These are phyloP conservation scores for Spathaspora passalidarum DNA, from an alignment of 805 yeast genomes.

Conservation along the genomic window DNA sequence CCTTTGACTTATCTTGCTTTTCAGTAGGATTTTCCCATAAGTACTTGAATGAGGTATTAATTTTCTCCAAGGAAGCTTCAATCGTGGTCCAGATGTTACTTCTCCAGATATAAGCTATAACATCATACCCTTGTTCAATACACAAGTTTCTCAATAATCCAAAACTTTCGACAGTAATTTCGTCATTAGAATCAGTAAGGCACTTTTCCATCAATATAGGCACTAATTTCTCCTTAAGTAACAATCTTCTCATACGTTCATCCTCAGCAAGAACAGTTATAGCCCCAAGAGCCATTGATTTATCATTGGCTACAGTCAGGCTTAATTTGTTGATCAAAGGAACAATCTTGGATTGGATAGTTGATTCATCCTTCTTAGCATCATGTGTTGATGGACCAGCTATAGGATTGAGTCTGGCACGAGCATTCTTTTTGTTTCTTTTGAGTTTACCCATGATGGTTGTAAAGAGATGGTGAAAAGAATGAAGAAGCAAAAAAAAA, in stretches of 20 bases:
- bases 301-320: constrained; percentile 65
- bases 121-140: constrained; percentile 84
- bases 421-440: constrained; percentile 47
- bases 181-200: constrained; percentile 65
- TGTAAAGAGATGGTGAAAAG: background rate
- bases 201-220: constrained; percentile 60
- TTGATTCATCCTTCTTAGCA: constrained; percentile 41
- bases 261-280: constrained; percentile 73
- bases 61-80: constrained; percentile 48
- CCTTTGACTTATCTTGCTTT: constrained; percentile 36
- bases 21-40: constrained; percentile 24
- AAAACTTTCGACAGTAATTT: constrained; percentile 73
- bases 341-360: constrained; percentile 54
- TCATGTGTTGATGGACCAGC: constrained; percentile 13
- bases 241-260: constrained; percentile 52
- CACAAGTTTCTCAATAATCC: constrained; percentile 80
- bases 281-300: constrained; percentile 73
- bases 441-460: constrained; percentile 69
- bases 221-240: constrained; percentile 71
- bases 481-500: background rate
- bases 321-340: constrained; percentile 68
- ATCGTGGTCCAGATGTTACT: constrained; percentile 69
- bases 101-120: constrained; percentile 73
- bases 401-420: constrained; percentile 35
- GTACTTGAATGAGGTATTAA: constrained; percentile 46